phyloP scores from a whole-genome alignment of 208 protist genomes.

The Leptomonas seymouri region DNA sequence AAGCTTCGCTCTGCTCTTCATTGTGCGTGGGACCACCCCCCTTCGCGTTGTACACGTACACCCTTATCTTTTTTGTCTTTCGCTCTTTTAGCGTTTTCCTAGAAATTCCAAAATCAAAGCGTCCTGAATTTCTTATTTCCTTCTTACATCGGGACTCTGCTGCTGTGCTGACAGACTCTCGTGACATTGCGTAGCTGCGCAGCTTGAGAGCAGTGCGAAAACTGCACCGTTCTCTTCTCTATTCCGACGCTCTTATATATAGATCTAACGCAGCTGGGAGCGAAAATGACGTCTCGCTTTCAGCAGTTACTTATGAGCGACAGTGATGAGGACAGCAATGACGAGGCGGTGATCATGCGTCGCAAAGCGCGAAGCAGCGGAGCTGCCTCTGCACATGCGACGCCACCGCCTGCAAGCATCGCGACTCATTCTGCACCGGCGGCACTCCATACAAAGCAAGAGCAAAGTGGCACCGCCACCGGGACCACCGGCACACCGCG shows the following conservation, averaged over 20 bases:
- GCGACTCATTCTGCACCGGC: constrained; percentile 10
- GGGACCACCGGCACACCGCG: constrained; percentile 3
- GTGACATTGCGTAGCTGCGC: too few relatives aligned
- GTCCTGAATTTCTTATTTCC: too few relatives aligned
- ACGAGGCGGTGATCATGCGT: constrained; percentile 18
- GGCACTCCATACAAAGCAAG: not conserved
- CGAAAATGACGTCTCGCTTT: constrained; percentile 34
- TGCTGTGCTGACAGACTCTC: too few relatives aligned
- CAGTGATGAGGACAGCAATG: constrained; percentile 60
- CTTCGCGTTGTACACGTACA: not conserved
- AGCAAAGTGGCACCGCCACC: not conserved
- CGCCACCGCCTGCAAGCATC: constrained; percentile 35
- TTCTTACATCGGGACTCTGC: too few relatives aligned
- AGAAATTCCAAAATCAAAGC: too few relatives aligned
- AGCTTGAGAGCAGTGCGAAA: too few relatives aligned
- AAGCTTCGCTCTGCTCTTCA: too few relatives aligned
- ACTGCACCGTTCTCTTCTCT: not conserved
- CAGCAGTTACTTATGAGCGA: constrained; percentile 50
- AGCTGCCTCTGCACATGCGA: constrained; percentile 28
- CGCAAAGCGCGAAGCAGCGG: constrained; percentile 24
- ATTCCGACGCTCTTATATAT: too few relatives aligned
- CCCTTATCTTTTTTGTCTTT: constrained; percentile 9
- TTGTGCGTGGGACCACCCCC: too few relatives aligned
- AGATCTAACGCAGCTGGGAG: not conserved
- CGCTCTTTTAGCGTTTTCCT: not conserved